Percentiles rank a stretch among this genome's conserved stretches.
Evolutionary conservation across 495 filamentous ascomycete genomes (phyloP).

Genomic region (Pyrenula massariospora): DNA sequence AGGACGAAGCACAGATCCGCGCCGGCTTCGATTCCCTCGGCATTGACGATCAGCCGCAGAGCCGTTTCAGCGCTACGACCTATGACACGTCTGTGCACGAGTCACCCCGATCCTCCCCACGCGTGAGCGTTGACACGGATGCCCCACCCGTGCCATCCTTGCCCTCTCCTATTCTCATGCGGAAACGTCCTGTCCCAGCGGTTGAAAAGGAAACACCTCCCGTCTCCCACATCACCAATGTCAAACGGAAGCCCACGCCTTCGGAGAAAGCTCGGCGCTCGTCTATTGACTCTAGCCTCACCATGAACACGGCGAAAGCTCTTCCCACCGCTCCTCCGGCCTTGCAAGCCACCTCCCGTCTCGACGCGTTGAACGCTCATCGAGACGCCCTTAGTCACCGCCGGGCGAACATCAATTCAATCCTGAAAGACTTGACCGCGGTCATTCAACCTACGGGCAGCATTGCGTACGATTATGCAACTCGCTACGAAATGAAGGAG

Average conservation of each 20-base stretch:
- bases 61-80: constrained; percentile 65
- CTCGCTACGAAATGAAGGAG: constrained; percentile 56
- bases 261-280: constrained; percentile 36
- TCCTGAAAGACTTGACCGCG: constrained; percentile 60
- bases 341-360: constrained; percentile 42
- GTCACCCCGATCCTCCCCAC: constrained; percentile 17
- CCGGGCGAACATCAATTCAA: constrained; percentile 56
- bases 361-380: constrained; percentile 55
- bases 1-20: background rate
- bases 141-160: constrained; percentile 23
- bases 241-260: constrained; percentile 14
- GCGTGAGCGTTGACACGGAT: constrained; percentile 23
- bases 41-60: constrained; percentile 13
- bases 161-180: constrained; percentile 31
- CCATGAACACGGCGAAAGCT: constrained; percentile 37
- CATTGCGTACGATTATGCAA: constrained; percentile 41
- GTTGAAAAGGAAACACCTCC: constrained; percentile 1
- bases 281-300: constrained; percentile 37
- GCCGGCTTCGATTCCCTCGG: background rate
- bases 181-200: constrained; percentile 33
- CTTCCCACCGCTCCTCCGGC: constrained; percentile 48
- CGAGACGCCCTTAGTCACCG: constrained; percentile 53
- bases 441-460: constrained; percentile 42
- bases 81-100: constrained; percentile 41
- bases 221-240: constrained; percentile 1